These are phyloP conservation scores for Neurospora cerealis DNA, from an alignment of 495 filamentous ascomycete species.

Conservation along the genomic window DNA sequence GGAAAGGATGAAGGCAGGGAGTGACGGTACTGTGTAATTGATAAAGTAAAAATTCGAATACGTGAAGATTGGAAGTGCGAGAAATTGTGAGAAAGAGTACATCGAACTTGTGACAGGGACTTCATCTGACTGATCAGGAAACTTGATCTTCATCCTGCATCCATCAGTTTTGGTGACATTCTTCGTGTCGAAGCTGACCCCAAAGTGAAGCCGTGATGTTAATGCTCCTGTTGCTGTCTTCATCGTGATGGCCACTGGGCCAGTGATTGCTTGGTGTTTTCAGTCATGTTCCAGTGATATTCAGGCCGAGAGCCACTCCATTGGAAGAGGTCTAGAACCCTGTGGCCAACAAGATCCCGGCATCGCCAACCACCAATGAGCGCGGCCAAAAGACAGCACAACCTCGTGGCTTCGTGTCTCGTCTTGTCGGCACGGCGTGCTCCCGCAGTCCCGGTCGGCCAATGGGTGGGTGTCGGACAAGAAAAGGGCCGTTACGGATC, in stretches of 20 bases:
- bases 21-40: neutral
- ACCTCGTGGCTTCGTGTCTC: neutral
- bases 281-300: neutral
- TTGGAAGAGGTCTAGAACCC: neutral
- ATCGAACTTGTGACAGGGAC: neutral
- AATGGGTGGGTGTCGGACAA: neutral
- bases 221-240: neutral
- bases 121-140: neutral
- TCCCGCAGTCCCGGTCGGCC: neutral
- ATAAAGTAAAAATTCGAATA: neutral
- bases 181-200: neutral
- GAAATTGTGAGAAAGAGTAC: neutral
- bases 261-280: neutral
- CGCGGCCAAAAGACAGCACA: neutral
- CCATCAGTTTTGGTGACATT: neutral
- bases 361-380: neutral
- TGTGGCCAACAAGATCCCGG: neutral
- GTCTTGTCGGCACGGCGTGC: neutral
- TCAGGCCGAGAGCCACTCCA: neutral
- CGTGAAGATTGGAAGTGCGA: neutral
- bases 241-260: neutral
- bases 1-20: neutral
- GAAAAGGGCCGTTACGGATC: neutral
- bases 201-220: neutral
- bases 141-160: neutral